These are phyloP conservation scores for Endogone sp. DNA, from an alignment of 192 early-diverging fungal species.

Conservation along the genomic window DNA sequence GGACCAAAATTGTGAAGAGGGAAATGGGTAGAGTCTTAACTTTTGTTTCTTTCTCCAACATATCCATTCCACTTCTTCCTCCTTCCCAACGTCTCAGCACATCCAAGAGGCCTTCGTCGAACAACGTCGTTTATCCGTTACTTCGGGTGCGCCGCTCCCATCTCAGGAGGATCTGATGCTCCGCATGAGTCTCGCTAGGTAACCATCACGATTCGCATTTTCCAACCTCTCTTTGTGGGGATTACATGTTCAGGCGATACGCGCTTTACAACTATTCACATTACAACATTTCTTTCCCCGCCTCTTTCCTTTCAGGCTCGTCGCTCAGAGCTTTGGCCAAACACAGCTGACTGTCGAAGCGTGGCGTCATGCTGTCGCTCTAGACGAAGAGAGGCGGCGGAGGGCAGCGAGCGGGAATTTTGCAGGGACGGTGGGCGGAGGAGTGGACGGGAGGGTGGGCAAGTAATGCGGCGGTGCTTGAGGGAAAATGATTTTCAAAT, in stretches of 20 bases:
- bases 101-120: constrained; percentile 38
- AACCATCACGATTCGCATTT: too few species aligned
- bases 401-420: neutral
- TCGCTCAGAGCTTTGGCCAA: constrained; percentile 36
- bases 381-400: constrained; percentile 20
- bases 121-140: constrained; percentile 25
- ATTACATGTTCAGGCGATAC: too few species aligned
- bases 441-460: neutral
- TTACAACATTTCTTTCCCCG: neutral
- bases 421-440: neutral
- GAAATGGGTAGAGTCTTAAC: too few species aligned
- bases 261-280: neutral
- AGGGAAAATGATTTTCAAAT: too few species aligned
- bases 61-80: too few species aligned
- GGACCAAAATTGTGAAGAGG: too few species aligned
- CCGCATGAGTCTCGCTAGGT: constrained; percentile 36
- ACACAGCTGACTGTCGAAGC: constrained; percentile 23
- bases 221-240: too few species aligned
- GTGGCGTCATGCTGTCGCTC: constrained; percentile 27
- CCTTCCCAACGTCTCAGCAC: constrained; percentile 17
- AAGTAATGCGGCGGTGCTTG: too few species aligned
- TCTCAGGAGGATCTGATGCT: constrained; percentile 37
- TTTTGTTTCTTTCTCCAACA: too few species aligned
- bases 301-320: constrained; percentile 24
- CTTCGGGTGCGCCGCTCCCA: constrained; percentile 10